Conservation (phyloP, 2,329 filamentous ascomycete genomes). For the Botrytis paeoniae region DNA sequence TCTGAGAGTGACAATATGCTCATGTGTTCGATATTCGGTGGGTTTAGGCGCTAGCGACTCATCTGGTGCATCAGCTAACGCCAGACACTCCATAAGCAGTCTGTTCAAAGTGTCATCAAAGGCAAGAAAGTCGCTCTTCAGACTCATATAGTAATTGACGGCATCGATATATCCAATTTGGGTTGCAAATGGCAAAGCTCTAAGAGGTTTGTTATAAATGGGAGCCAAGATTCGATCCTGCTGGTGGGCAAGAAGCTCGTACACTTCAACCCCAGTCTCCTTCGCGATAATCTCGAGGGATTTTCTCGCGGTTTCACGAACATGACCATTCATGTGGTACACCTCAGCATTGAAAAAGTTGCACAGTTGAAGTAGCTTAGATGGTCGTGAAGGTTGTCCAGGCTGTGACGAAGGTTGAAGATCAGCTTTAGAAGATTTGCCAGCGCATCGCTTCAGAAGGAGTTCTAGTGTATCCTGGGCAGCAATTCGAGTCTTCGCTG, state of each 20-base stretch:
- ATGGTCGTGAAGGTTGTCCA: constrained; percentile 57
- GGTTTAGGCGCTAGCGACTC: constrained; percentile 91
- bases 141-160: constrained; percentile 87
- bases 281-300: constrained; percentile 79
- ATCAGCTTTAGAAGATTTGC: constrained; percentile 77
- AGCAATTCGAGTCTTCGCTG: constrained; percentile 79
- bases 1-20: constrained; percentile 85
- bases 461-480: constrained; percentile 81
- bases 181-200: constrained; percentile 87
- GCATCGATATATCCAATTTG: constrained; percentile 99
- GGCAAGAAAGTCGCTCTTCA: constrained; percentile 83
- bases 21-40: constrained; percentile 90
- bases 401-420: constrained; percentile 52
- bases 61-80: constrained; percentile 90
- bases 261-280: constrained; percentile 72
- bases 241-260: constrained; percentile 84
- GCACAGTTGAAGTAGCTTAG: constrained; percentile 72
- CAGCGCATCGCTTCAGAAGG: constrained; percentile 74
- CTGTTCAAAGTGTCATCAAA: constrained; percentile 92
- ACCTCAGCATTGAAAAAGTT: constrained; percentile 84
- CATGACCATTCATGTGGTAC: constrained; percentile 92
- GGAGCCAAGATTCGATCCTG: constrained; percentile 86
- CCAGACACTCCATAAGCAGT: constrained; percentile 87
- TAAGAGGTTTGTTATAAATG: constrained; percentile 91
- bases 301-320: constrained; percentile 80